A percentile compares a stretch with the other conserved stretches of the same genome.
These are phyloP conservation scores for Plasmodium inui DNA, from an alignment of 169 alveolate species.

Conservation along the genomic window DNA sequence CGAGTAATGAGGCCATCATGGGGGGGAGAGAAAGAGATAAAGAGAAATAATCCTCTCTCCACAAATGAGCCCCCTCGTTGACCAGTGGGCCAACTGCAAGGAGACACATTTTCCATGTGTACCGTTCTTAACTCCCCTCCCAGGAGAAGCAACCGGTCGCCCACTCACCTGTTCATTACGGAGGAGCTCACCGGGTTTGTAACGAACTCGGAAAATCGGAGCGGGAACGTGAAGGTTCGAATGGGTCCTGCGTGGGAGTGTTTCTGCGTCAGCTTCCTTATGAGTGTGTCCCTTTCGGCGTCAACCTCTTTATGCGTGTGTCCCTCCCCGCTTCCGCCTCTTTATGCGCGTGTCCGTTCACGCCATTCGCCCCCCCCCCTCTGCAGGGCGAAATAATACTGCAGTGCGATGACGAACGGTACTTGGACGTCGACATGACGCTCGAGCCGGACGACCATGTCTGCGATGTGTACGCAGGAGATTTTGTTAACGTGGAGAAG, in stretches of 20 bases:
- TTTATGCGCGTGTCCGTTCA: not conserved
- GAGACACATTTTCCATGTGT: not conserved
- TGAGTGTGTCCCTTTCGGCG: no score
- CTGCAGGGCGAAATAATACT: conserved; percentile 40
- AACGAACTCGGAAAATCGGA: conserved; percentile 9
- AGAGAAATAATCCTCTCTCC: not conserved
- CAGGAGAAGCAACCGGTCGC: not conserved
- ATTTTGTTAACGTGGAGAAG: conserved; percentile 1
- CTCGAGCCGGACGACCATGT: not conserved
- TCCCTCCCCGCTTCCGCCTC: no score
- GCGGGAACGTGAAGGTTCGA: conserved; percentile 32
- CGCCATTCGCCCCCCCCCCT: not conserved
- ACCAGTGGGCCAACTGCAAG: not conserved
- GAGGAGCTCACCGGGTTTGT: conserved; percentile 38
- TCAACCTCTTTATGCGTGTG: no score
- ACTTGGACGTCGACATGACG: conserved; percentile 16
- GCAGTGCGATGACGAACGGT: conserved; percentile 13
- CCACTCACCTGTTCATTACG: not conserved
- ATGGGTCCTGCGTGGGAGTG: not conserved
- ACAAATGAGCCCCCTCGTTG: not conserved
- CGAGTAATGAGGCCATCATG: conserved; percentile 12
- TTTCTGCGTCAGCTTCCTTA: not conserved
- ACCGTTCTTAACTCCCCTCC: not conserved
- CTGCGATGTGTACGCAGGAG: conserved; percentile 20
- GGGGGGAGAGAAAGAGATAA: not conserved